Evolutionary conservation across 805 yeast species (phyloP).

Genomic region (Crinitomyces ghanaensis): DNA sequence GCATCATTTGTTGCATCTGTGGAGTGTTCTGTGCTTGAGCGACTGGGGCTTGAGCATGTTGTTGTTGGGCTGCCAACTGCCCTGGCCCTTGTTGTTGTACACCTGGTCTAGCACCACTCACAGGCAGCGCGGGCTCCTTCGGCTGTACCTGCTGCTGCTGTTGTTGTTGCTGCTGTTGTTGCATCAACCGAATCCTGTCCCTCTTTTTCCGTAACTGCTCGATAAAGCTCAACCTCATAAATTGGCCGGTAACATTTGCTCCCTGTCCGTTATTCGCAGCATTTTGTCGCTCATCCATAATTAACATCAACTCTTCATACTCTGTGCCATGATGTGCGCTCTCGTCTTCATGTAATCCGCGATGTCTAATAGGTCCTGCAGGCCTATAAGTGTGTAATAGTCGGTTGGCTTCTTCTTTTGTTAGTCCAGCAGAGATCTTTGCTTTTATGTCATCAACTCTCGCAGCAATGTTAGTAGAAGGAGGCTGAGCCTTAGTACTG

Average conservation of each 20-base stretch:
- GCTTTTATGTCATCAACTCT: slow-evolving; percentile 22
- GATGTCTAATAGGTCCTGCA: slow-evolving; percentile 28
- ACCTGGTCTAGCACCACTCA: slow-evolving; percentile 6
- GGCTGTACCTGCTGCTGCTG: slow-evolving; percentile 20
- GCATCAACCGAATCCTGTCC: slow-evolving; percentile 36
- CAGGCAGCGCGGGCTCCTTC: neutral
- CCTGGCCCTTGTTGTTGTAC: slow-evolving; percentile 18
- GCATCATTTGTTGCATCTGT: too few relatives aligned
- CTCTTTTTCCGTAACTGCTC: slow-evolving; percentile 73
- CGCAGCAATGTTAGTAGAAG: slow-evolving; percentile 3
- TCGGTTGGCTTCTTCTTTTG: slow-evolving; percentile 8
- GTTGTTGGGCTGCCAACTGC: slow-evolving; percentile 6
- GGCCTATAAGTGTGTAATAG: slow-evolving; percentile 17
- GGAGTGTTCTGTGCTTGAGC: too few relatives aligned
- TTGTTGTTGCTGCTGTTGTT: slow-evolving; percentile 15
- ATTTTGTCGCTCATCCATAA: slow-evolving; percentile 36
- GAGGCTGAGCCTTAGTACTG: neutral
- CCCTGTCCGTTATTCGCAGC: slow-evolving; percentile 29
- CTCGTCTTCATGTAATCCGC: slow-evolving; percentile 52
- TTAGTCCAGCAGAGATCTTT: slow-evolving; percentile 6
- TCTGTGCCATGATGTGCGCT: slow-evolving; percentile 66
- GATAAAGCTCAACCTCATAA: slow-evolving; percentile 75
- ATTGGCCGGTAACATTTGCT: slow-evolving; percentile 42
- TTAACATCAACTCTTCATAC: slow-evolving; percentile 82
- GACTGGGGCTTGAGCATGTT: too few relatives aligned